phyloP scores from a whole-genome alignment of 805 yeast species.

The Monosporozyma aerobia region DNA sequence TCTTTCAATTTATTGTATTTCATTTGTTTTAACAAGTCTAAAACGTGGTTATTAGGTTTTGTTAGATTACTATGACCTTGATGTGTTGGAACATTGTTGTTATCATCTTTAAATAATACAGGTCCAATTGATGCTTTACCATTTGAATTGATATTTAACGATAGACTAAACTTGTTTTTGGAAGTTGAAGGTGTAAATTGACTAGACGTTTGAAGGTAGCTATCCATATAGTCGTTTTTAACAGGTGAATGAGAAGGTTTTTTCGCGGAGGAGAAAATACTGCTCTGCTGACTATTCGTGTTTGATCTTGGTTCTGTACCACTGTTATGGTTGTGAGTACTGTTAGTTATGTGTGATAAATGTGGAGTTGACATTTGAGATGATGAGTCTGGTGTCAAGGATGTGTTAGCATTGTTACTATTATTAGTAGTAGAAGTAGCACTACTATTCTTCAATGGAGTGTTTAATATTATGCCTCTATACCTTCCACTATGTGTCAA shows the following conservation, averaged over 20 bases:
- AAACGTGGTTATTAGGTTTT: slow-evolving; percentile 13
- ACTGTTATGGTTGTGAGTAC: not conserved
- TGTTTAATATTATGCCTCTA: slow-evolving; percentile 22
- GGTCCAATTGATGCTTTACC: slow-evolving; percentile 27
- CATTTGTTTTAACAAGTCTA: slow-evolving; percentile 22
- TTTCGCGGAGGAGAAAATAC: not conserved
- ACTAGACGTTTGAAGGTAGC: not conserved
- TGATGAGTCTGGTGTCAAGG: not conserved
- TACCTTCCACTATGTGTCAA: slow-evolving; percentile 19
- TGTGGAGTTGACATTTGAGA: not conserved
- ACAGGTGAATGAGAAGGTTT: not conserved
- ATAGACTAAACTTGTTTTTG: slow-evolving; percentile 11
- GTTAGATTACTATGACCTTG: slow-evolving; percentile 8
- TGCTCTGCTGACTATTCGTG: not conserved
- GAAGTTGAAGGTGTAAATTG: not conserved
- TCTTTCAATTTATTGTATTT: slow-evolving; percentile 6
- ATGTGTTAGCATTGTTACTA: not conserved
- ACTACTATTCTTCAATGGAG: slow-evolving; percentile 13
- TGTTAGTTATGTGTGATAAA: not conserved
- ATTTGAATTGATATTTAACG: slow-evolving; percentile 22
- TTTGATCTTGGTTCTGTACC: not conserved
- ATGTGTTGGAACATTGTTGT: not conserved
- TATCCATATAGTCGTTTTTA: not conserved
- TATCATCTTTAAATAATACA: not conserved
- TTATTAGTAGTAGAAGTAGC: not conserved